phyloP scores from a whole-genome alignment of 352 stramenopile species.

The Globisporangium takayamanum region DNA sequence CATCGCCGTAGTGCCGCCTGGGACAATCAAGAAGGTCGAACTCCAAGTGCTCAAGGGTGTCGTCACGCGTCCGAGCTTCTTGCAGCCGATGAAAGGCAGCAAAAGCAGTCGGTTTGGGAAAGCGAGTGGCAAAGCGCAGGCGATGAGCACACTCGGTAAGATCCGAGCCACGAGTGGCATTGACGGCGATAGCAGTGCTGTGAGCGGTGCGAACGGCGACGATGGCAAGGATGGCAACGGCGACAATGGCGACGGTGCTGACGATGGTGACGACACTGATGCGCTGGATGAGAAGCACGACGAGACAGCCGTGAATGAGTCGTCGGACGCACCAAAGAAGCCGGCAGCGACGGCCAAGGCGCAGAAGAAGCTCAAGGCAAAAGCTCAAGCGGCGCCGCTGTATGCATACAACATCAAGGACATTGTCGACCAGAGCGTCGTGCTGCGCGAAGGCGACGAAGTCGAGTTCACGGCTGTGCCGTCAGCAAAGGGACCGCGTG shows the following conservation, averaged over 20 bases:
- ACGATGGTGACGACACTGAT: constrained; percentile 17
- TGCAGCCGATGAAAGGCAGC: constrained; percentile 36
- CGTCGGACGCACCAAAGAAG: neutral
- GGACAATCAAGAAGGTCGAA: constrained; percentile 51
- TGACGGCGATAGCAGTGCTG: neutral
- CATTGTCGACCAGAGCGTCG: constrained; percentile 36
- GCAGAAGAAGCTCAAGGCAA: constrained; percentile 15
- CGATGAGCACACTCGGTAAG: constrained; percentile 41
- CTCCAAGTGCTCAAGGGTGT: constrained; percentile 33
- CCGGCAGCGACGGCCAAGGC: neutral
- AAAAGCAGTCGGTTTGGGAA: constrained; percentile 16
- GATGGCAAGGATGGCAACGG: constrained; percentile 15
- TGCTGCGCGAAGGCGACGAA: constrained; percentile 68
- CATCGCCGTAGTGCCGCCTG: constrained; percentile 44
- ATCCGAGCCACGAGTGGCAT: constrained; percentile 27
- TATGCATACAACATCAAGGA: constrained; percentile 71
- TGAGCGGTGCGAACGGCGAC: constrained; percentile 7
- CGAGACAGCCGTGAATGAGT: neutral
- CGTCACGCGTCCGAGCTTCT: constrained; percentile 55
- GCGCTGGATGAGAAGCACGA: constrained; percentile 15
- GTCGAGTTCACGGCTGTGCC: constrained; percentile 55
- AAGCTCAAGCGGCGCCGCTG: constrained; percentile 11
- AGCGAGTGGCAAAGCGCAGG: constrained; percentile 20
- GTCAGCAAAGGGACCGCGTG: constrained; percentile 39
- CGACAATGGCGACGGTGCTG: constrained; percentile 17